Base-by-base conservation (phyloP, 106 monocot species). In the Acorus calamus region DNA sequence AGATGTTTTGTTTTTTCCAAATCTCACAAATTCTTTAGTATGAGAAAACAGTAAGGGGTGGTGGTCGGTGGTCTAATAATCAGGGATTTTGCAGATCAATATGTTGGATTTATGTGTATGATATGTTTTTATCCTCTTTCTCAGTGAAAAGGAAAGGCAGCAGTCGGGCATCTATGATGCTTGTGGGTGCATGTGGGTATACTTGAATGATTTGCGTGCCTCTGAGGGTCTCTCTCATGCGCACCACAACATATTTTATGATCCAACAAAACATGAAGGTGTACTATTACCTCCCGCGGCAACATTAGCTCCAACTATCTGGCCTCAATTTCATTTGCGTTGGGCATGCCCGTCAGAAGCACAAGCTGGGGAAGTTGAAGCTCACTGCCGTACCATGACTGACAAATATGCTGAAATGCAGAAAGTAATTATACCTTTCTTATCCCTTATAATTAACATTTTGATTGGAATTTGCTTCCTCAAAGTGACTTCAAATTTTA, bases 331-430 rank as follows among this genome's bases (percentile, higher is more conserved):
- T 69, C 88, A 88, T 66, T 77, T 98, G 66, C 72, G 96, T 44
- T 98, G 96, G 96, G 80, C 96, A 48, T 98, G 96, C 45, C 96
- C 91, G 68, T 72, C 61, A 55, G 96, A 98, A 81, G 76, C 88
- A 47, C 80, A 69, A 57, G 74, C 76, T 44, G 78, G 85, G 52
- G 91, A 92, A 50, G 56, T 98, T 48, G 87, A 88, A 72, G 72
- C 83, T 45, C 78, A 78, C 41, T 85, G 69, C 71, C 87, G 85
- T 11, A 45, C 50, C 6, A 74, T 85, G 73, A 80, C 8, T 11
- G 83, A 71, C 57, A 84, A 69, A 46, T 88, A 80, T 69, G 8
- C 74, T 49, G 85, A 88, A 42, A 61, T 65, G 57, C 3, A 55
- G 4, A 88, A 92, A 87, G 96, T 98, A 83, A 1, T 28, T 28